Evolutionary conservation across 2,329 filamentous ascomycete genomes (phyloP).

Genomic region (Xylaria sp.): DNA sequence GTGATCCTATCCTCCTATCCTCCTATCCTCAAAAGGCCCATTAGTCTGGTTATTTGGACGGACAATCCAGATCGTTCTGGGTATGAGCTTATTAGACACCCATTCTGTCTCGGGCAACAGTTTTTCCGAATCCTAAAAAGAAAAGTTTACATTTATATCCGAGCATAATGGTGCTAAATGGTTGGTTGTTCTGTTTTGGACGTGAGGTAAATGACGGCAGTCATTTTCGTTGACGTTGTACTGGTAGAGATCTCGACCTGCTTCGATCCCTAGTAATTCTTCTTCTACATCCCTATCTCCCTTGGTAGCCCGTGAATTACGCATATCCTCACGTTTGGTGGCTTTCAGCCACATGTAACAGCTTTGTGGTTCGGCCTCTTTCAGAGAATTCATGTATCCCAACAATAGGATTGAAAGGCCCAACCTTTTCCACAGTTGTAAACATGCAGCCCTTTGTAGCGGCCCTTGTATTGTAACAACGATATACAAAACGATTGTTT

Average conservation of each 20-base stretch:
- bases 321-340: not conserved
- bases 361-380: not conserved
- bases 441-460: not conserved
- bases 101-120: slow-evolving; percentile 37
- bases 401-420: not conserved
- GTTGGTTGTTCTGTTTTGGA: slow-evolving; percentile 38
- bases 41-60: slow-evolving; percentile 27
- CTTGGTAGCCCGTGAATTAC: slow-evolving; percentile 1
- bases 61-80: slow-evolving; percentile 39
- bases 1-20: slow-evolving; percentile 28
- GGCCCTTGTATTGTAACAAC: slow-evolving; percentile 2
- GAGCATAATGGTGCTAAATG: slow-evolving; percentile 43
- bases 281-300: slow-evolving; percentile 25
- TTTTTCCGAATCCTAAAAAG: slow-evolving; percentile 47
- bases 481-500: slow-evolving; percentile 20
- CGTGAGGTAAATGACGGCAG: slow-evolving; percentile 41
- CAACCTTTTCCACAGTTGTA: not conserved
- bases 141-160: slow-evolving; percentile 45
- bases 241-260: slow-evolving; percentile 45
- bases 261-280: slow-evolving; percentile 40
- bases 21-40: slow-evolving; percentile 35
- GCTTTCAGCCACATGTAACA: not conserved
- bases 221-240: slow-evolving; percentile 46
- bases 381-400: not conserved
- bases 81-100: slow-evolving; percentile 40